Conservation (phyloP, 148 eudicot genomes). For the Cornus florida region DNA sequence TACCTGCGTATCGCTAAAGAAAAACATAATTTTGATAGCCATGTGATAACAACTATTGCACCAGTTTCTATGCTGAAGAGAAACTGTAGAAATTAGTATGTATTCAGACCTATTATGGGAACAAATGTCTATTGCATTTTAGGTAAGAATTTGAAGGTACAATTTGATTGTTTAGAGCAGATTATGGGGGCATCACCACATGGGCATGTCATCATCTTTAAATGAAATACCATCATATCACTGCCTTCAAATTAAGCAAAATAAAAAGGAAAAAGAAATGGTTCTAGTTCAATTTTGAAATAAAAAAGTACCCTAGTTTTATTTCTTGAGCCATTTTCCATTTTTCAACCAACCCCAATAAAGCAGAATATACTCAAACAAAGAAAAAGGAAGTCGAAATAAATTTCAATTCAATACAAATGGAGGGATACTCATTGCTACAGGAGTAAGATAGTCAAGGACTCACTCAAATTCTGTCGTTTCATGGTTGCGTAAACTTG, state of each 20-base stretch:
- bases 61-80: neutral
- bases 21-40: neutral
- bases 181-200: neutral
- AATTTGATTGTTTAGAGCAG: neutral
- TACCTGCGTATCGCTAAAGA: too few species aligned
- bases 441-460: too few species aligned
- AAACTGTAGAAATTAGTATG: too few species aligned
- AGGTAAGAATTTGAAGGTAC: neutral
- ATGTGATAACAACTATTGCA: neutral
- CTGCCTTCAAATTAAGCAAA: too few species aligned
- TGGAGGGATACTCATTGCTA: too few species aligned
- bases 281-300: neutral
- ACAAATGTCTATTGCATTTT: neutral
- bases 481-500: neutral
- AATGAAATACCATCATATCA: neutral
- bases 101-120: neutral
- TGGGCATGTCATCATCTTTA: neutral
- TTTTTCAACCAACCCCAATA: too few species aligned
- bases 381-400: neutral
- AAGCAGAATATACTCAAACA: neutral
- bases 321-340: neutral
- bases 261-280: neutral
- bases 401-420: neutral
- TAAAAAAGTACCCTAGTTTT: neutral
- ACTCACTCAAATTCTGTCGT: slow-evolving; percentile 7